Evolutionary conservation across 352 stramenopile genomes (phyloP), one percentile per base, ranked within the genome.

Genomic region (Pythium folliculosum): DNA sequence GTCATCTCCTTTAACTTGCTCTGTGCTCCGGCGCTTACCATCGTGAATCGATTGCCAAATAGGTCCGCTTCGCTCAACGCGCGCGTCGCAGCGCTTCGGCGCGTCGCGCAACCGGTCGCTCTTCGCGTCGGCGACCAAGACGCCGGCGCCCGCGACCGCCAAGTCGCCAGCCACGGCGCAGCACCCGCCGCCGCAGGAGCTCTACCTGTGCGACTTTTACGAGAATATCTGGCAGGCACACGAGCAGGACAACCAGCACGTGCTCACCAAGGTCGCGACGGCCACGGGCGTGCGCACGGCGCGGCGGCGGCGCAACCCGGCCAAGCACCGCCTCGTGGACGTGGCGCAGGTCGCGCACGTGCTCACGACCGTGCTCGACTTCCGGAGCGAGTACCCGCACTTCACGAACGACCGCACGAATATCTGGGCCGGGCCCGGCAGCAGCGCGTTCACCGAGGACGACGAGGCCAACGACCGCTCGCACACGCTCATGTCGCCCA

Each of bases 341-440:
- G 90, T 94, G 58, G 80, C 77, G n/a, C 86, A 94, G 40, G 81
- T 94, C 23, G 78, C 86, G 21, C 73, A 92, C 48, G 82, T 92
- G 52, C 65, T 94, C 45, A 89, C 84, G 22, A 88, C 82, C 14
- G 81, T 88, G 32, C 57, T 73, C 17, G 84, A 92, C 67, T 94
- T 89, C 62, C 86, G 83, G 48, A 77, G 68, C 30, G 86, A 84
- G 51, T 94, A 94, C 56, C 70, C 75, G 37, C 51, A 22, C 0
- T 67, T 70, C 17, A 63, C 68, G 3, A 60, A 49, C 40, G 74
- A 81, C 21, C 65, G 72, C 58, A 69, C 76, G 30, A 93, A 91
- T 63, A 83, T 91, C 27, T 93, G 82, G 85, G 66, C 65, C 7
- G 70, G 64, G 16, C 30, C 69, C 5, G 71, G 63, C 47, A 78